Conservation (phyloP, 192 early-diverging fungal species). For the Chytriomyces sp. region DNA sequence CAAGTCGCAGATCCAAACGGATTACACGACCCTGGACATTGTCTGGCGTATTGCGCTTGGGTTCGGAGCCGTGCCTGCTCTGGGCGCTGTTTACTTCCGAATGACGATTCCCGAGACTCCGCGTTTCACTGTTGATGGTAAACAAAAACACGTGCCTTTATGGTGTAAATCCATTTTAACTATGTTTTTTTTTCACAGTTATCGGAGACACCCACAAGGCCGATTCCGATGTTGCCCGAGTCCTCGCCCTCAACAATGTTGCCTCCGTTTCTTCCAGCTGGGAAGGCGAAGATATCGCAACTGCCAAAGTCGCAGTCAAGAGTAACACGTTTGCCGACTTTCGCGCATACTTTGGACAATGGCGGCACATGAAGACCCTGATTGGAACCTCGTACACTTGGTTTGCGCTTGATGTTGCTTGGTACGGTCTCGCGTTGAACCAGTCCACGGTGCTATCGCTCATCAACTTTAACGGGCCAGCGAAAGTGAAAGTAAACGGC, state of each 20-base stretch:
- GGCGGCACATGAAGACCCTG: constrained; percentile 82
- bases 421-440: constrained; percentile 53
- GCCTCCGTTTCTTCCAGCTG: constrained; percentile 27
- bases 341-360: constrained; percentile 71
- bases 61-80: constrained; percentile 81
- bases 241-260: constrained; percentile 34
- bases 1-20: constrained; percentile 67
- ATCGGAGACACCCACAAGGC: constrained; percentile 69
- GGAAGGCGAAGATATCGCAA: constrained; percentile 15
- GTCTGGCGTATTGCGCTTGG: constrained; percentile 93
- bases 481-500: constrained; percentile 19
- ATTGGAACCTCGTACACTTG: constrained; percentile 51
- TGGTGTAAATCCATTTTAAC: no score
- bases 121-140: constrained; percentile 71
- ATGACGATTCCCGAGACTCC: constrained; percentile 93
- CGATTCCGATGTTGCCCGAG: constrained; percentile 38
- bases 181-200: constrained; percentile 41
- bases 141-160: no score
- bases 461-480: constrained; percentile 43
- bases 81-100: constrained; percentile 86
- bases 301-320: constrained; percentile 11
- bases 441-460: constrained; percentile 18
- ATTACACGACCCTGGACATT: constrained; percentile 70
- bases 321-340: constrained; percentile 31
- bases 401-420: constrained; percentile 59